phyloP scores from a whole-genome alignment of 345 rosid species.

The Nephelium lappaceum region DNA sequence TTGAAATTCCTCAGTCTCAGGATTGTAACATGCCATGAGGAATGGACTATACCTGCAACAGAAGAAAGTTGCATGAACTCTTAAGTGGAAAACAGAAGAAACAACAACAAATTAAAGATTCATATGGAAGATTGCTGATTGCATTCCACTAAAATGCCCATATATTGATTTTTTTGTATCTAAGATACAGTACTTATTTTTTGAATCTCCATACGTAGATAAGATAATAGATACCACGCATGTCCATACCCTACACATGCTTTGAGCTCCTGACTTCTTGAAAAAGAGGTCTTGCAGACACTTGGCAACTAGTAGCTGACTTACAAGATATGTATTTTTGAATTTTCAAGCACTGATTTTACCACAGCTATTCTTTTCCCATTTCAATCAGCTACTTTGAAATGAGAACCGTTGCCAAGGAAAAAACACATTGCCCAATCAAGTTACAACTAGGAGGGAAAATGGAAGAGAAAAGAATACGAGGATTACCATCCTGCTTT shows the following conservation, averaged over 20 bases:
- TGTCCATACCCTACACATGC: not conserved
- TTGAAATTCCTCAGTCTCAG: constrained; percentile 80
- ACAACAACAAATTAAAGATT: not conserved
- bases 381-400: not conserved
- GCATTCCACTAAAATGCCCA: not conserved
- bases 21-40: constrained; percentile 89
- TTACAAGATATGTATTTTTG: constrained; percentile 5
- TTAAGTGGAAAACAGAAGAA: not conserved
- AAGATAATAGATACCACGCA: not conserved
- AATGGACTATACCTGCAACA: constrained; percentile 84
- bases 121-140: not conserved
- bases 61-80: not conserved
- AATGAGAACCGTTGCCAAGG: not conserved
- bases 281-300: not conserved
- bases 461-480: not conserved
- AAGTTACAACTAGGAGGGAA: not conserved
- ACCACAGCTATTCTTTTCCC: too few relatives aligned
- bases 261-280: not conserved
- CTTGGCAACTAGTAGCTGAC: not conserved
- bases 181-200: not conserved
- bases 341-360: not conserved
- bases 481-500: constrained; percentile 88
- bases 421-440: not conserved
- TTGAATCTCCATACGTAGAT: not conserved
- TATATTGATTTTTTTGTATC: not conserved